These are phyloP conservation scores for Scheffersomyces parashehatae DNA, from an alignment of 1,139 yeast species.

Conservation along the genomic window DNA sequence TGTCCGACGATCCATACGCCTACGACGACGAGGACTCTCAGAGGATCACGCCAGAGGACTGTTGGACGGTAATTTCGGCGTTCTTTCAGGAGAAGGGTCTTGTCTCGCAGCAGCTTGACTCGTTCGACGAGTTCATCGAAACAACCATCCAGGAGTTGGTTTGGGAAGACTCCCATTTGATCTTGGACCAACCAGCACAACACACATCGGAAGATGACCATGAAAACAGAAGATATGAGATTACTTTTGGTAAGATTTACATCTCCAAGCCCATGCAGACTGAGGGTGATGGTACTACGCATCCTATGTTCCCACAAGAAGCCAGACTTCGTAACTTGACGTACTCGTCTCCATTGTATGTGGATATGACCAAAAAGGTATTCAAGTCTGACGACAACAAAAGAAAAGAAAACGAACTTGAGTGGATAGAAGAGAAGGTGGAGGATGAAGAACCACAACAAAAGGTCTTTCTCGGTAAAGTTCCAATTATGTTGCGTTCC, in stretches of 20 bases:
- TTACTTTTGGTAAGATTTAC: constrained; percentile 94
- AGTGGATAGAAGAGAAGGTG: constrained; percentile 62
- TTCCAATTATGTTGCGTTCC: constrained; percentile 96
- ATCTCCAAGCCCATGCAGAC: constrained; percentile 97
- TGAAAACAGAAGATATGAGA: constrained; percentile 88
- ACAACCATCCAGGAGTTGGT: constrained; percentile 95
- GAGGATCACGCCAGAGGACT: constrained; percentile 94
- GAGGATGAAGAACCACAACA: constrained; percentile 61
- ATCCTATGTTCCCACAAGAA: constrained; percentile 97
- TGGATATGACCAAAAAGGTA: constrained; percentile 91
- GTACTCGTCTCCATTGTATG: constrained; percentile 92
- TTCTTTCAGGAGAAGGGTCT: constrained; percentile 96
- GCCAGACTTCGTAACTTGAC: constrained; percentile 95
- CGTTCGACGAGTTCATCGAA: constrained; percentile 97
- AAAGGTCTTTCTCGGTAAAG: constrained; percentile 90
- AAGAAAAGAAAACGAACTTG: constrained; percentile 61
- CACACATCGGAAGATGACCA: constrained; percentile 90
- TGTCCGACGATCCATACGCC: constrained; percentile 59
- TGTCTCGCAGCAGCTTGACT: constrained; percentile 96
- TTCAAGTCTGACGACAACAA: constrained; percentile 70
- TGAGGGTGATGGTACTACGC: constrained; percentile 99
- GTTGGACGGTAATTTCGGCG: constrained; percentile 97
- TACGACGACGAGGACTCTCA: constrained; percentile 63
- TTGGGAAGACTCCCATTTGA: constrained; percentile 91
- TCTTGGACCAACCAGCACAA: constrained; percentile 97